Evolutionary conservation across 1,284 basidiomycete genomes (phyloP), one percentile per base, ranked within the genome.

Genomic region (Ustilago esculenta): DNA sequence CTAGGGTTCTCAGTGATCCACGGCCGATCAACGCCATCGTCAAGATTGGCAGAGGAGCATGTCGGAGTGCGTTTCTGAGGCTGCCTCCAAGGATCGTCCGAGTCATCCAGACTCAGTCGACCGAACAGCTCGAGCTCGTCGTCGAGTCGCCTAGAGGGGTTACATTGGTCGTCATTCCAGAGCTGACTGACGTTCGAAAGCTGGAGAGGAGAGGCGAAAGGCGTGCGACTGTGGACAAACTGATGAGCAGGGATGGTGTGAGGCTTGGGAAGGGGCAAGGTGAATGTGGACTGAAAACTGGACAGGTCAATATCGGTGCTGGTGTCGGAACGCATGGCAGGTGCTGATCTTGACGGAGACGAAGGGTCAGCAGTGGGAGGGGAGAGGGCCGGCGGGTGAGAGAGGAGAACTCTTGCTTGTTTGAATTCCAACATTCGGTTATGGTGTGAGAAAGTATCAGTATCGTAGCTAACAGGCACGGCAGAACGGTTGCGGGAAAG

Each of bases 121-220:
- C 24, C 21, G 17, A 44, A 18, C 21, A 5, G 17, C 47, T 23
- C n/a, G 6, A 49, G 3, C 6, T 37, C n/a, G 5, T 50, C 43
- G 14, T 45, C 43, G 3, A 40, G 40, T 9, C 29, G 30, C 9
- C 35, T 33, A 4, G 27, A 17, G 12, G 18, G 11, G 11, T 12
- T 29, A 29, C 34, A 42, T 5, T 24, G 20, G 17, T 46, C 20
- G n/a, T 50, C 43, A 10, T 41, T 34, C 55, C 55, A 58, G n/a
- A 34, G n/a, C 11, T 46, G 35, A 23, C 30, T 40, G 32, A 46
- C 5, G 20, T 50, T 37, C 4, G 37, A 24, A 49, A 12, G 36
- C 35, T 35, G 9, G 17, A 24, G 29, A 25, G 27, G 9, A n/a
- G n/a, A n/a, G n/a, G n/a, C n/a, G n/a, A n/a, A n/a, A n/a, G n/a